These are phyloP conservation scores for Adansonia digitata DNA, from an alignment of 345 rosid genomes.

Conservation along the genomic window DNA sequence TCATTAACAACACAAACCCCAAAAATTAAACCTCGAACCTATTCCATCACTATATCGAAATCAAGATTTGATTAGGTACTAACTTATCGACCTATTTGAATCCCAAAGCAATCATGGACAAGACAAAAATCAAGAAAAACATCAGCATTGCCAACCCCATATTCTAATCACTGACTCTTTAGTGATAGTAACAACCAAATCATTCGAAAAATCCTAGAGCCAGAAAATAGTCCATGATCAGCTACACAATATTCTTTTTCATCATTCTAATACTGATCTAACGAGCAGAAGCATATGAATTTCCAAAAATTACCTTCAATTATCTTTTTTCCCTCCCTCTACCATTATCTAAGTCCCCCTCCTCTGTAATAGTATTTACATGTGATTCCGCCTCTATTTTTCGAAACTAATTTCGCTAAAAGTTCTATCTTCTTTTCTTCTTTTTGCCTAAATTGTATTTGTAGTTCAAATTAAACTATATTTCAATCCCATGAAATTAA, in stretches of 20 bases:
- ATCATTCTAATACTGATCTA: neutral
- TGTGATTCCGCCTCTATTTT: neutral
- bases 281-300: neutral
- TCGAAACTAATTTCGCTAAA: neutral
- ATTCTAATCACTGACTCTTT: neutral
- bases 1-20: neutral
- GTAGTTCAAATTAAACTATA: too few species aligned
- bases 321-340: too few species aligned
- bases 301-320: neutral
- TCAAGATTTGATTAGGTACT: neutral
- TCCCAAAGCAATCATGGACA: too few species aligned
- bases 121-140: too few species aligned
- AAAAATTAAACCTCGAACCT: neutral
- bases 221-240: neutral
- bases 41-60: neutral
- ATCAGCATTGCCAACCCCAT: neutral
- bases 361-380: neutral
- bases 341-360: neutral
- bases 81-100: neutral
- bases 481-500: too few species aligned
- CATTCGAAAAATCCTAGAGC: neutral
- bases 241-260: neutral
- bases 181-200: neutral
- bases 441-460: too few species aligned
- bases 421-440: neutral